Percentiles rank a stretch among this genome's conserved stretches.
Conservation (phyloP, 345 rosid genomes). For the Aegle marmelos region DNA sequence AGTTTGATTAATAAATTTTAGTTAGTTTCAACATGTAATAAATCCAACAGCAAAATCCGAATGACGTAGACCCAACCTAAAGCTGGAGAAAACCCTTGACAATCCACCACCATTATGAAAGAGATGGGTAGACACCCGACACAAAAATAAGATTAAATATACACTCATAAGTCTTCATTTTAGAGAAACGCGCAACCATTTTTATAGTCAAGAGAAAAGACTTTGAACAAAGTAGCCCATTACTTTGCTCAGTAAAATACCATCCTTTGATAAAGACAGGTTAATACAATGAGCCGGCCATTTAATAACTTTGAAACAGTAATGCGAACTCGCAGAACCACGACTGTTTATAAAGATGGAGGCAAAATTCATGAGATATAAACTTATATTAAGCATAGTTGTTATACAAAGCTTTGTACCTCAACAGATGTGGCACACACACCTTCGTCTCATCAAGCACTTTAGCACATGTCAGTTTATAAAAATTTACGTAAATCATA, state of each 20-base stretch:
- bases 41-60: slow-evolving; percentile 8
- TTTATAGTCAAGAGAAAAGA: neutral
- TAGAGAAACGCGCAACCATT: neutral
- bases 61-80: neutral
- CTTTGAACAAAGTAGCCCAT: neutral
- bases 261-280: neutral
- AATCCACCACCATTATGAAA: neutral
- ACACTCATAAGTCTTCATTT: neutral
- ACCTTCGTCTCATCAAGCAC: too few relatives aligned
- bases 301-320: neutral
- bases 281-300: neutral
- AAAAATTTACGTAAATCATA: too few relatives aligned
- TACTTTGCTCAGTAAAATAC: neutral
- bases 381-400: too few relatives aligned
- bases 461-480: too few relatives aligned
- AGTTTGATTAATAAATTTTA: too few relatives aligned
- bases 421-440: too few relatives aligned
- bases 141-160: neutral
- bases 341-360: too few relatives aligned
- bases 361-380: too few relatives aligned
- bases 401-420: too few relatives aligned
- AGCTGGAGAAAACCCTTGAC: neutral
- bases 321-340: neutral
- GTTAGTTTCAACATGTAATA: neutral
- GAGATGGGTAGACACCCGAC: neutral